Evolutionary conservation across 768 basidiomycete genomes (phyloP).

Genomic region (Boletus rubroflammeus): DNA sequence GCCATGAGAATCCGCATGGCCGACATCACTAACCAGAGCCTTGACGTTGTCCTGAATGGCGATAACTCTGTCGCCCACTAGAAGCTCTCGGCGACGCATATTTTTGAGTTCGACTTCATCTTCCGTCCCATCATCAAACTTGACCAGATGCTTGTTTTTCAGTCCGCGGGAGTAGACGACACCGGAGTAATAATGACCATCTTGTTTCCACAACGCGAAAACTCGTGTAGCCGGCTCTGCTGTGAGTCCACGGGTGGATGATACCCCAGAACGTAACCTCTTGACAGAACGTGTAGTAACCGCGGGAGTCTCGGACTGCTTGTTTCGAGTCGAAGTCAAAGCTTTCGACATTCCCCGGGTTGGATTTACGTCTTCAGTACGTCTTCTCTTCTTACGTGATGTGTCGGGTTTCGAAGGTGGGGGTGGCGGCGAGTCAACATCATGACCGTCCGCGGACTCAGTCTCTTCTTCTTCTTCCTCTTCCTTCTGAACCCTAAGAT

Average conservation of each 20-base stretch:
- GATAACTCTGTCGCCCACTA: conserved; percentile 55
- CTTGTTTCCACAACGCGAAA: conserved; percentile 65
- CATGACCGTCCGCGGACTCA: conserved; percentile 41
- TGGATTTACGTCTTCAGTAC: conserved; percentile 29
- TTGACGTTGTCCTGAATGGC: conserved; percentile 27
- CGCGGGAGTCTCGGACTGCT: conserved; percentile 25
- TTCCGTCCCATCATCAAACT: conserved; percentile 64
- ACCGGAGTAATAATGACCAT: conserved; percentile 61
- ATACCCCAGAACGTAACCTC: conserved; percentile 38
- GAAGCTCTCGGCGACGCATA: conserved; percentile 51
- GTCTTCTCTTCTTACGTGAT: conserved; percentile 49
- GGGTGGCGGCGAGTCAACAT: conserved; percentile 30
- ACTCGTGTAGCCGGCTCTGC: conserved; percentile 48
- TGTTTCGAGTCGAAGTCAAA: conserved; percentile 27
- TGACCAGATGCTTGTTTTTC: conserved; percentile 41
- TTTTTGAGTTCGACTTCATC: conserved; percentile 46
- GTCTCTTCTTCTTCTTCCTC: conserved; percentile 40
- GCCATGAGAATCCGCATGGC: conserved; percentile 27
- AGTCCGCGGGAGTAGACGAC: conserved; percentile 39
- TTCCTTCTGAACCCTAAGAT: conserved; percentile 23
- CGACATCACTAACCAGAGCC: conserved; percentile 33
- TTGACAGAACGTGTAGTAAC: conserved; percentile 35
- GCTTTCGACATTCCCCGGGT: conserved; percentile 21
- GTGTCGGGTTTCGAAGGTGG: conserved; percentile 19
- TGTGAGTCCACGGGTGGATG: conserved; percentile 18